Conservation (phyloP, 2,329 filamentous ascomycete species). For the Chlorencoelia australis region DNA sequence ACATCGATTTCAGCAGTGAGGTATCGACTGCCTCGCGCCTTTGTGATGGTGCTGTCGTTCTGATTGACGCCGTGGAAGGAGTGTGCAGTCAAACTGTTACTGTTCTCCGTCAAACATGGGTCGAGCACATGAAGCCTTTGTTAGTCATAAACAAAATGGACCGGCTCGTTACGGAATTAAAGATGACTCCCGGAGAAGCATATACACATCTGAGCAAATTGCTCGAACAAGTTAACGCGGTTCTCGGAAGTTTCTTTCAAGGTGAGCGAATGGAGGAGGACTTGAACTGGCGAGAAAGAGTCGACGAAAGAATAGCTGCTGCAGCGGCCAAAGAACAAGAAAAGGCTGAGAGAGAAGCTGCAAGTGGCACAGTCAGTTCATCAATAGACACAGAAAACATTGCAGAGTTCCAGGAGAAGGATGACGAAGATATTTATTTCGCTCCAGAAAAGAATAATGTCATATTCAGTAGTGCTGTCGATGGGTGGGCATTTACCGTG, state of each 20-base stretch:
- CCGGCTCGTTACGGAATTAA: constrained; percentile 82
- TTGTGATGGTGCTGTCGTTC: constrained; percentile 86
- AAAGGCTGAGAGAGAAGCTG: constrained; percentile 25
- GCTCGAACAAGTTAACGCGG: constrained; percentile 91
- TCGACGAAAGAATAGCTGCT: constrained; percentile 76
- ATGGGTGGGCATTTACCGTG: constrained; percentile 98
- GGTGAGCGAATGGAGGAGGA: constrained; percentile 98
- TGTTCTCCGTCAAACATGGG: constrained; percentile 88
- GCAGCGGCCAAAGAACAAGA: constrained; percentile 52
- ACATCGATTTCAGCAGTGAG: constrained; percentile 98
- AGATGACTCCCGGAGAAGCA: constrained; percentile 84
- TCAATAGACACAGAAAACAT: constrained; percentile 44
- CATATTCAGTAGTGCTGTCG: constrained; percentile 94
- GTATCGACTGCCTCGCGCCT: constrained; percentile 91
- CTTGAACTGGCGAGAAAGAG: constrained; percentile 84
- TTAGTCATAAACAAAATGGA: constrained; percentile 99
- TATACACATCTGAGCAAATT: constrained; percentile 83
- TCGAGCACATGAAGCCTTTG: constrained; percentile 86
- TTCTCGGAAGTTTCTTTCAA: constrained; percentile 94
- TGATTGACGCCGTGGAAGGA: constrained; percentile 94
- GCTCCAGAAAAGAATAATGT: constrained; percentile 98
- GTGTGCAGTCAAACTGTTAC: constrained; percentile 98
- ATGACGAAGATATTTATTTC: constrained; percentile 97
- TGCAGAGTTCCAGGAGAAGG: constrained; percentile 72
- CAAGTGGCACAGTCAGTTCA: constrained; percentile 20